Base-by-base conservation (phyloP, 257 asterid genomes). In the Ilex asprella region DNA sequence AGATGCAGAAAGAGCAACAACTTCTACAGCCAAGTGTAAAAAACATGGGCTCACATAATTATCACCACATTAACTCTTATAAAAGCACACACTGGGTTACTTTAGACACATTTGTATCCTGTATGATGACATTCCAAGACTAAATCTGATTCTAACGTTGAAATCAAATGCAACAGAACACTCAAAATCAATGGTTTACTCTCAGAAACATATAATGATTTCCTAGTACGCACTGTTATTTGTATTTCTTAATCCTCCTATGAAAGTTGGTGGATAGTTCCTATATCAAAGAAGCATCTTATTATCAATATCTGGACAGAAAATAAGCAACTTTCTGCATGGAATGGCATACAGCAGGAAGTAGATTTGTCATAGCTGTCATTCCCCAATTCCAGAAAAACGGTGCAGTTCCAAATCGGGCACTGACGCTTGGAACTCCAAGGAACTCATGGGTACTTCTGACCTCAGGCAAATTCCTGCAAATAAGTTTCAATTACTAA, bases 371-470 rank as follows among this genome's bases (percentile, higher is more conserved):
- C 96, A 89, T 80, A 57, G 97, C 97, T 27, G 55, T 63, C 97
- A 92, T 92, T 76, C 97, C 99, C 99, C 97, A 92, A 72, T 92
- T 89, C 97, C 99, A 92, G 76, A 92, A 81, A 73, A 89, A 86
- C 9, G 99, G 99, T 15, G 86, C 73, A 59, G 97, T 92, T 80
- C 99, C 99, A 72, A 92, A 92, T 64, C 99, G 91, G 10, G 97
- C 99, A 73, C 97, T 92, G 76, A 92, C 96, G 67, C 86, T 80
- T 62, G 99, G 99, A 27, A 92, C 72, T 46, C 85, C 88, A 14
- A 89, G 88, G 74, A 81, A 70, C 76, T 92, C 88, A 39, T 92
- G 95, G 67, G 74, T 70, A 78, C 94, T 89, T 69, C 85, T 81
- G 62, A 89, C 97, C 81, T 86, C 99, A 0, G 96, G 97, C 76